Evolutionary conservation across 1,139 yeast species (phyloP).

Genomic region (Sugiyamaella pinicola): DNA sequence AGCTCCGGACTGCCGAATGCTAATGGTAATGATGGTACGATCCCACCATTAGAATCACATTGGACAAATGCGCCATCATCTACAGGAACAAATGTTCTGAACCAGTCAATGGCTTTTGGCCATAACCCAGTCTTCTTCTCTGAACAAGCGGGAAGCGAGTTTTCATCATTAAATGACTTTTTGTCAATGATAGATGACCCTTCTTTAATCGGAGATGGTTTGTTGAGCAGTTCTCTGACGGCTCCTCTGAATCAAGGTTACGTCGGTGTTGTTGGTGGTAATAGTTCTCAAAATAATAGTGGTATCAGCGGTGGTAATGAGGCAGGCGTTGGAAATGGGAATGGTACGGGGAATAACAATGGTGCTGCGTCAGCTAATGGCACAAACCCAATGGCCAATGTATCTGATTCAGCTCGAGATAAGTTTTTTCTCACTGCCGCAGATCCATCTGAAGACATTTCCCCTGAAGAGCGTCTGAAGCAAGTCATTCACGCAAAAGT

Average conservation of each 20-base stretch:
- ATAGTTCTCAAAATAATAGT: constrained; percentile 1
- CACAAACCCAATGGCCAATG: constrained; percentile 5
- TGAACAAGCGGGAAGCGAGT: constrained; percentile 92
- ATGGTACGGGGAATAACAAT: constrained; percentile 17
- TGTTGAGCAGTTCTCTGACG: constrained; percentile 9
- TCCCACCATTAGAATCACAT: constrained; percentile 6
- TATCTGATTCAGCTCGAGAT: constrained; percentile 75
- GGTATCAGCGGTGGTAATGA: constrained; percentile 4
- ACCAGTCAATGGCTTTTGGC: constrained; percentile 31
- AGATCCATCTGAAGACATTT: constrained; percentile 91
- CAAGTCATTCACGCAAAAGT: constrained; percentile 95
- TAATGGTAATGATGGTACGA: background rate
- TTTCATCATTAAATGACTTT: constrained; percentile 86
- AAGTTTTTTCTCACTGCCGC: constrained; percentile 96
- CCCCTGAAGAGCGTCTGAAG: constrained; percentile 91
- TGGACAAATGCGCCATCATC: constrained; percentile 13
- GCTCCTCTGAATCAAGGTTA: background rate
- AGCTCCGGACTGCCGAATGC: background rate
- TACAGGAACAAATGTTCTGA: constrained; percentile 2
- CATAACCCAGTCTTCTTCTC: constrained; percentile 67
- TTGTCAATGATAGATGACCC: constrained; percentile 90
- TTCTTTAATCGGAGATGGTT: constrained; percentile 38
- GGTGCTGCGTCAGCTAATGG: constrained; percentile 9
- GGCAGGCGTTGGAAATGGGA: constrained; percentile 14
- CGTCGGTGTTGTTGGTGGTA: no score